Base-by-base conservation (phyloP, 768 basidiomycete species). In the Amanita muscaria region DNA sequence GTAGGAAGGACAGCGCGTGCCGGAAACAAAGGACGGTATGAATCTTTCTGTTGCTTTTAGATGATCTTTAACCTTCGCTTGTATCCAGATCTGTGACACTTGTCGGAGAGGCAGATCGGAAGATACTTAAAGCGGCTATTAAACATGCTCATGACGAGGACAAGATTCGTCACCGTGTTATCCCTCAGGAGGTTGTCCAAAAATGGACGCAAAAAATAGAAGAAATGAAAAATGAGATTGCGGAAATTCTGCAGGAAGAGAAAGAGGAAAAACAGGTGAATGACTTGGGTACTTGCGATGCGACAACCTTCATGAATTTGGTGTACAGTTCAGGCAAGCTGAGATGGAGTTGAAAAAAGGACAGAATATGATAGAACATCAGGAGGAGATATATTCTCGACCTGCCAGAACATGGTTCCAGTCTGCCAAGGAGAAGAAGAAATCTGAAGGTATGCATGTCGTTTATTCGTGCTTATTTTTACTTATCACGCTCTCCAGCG, bases 321-420 rank as follows among this genome's bases (percentile, higher is more conserved):
- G 10, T 16, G 7, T 34, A 24, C 50, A 94, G 89, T 63, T 96
- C 39, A 80, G 88, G 40, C 78, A 75, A 59, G 94, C 89, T 11
- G 94, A 99, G 62, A 96, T 98, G 92, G 89, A 98, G 61, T 57
- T 99, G 21, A 81, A 74, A 52, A 99, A 97, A 61, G 89, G 92
- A 16, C 77, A 94, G 64, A 99, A 99, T 60, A 80, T 98, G 73
- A 78, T 97, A 39, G 85, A 96, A 59, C 90, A 98, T 51, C 77
- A 88, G 62, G 77, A 72, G 9, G 94, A 98, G 66, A 99, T 99
- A 53, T 88, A 80, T 61, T 83, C 88, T 16, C 73, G 93, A 47
- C 96, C 96, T 4, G 90, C 91, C 14, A 76, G 94, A 54, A 97
- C 92, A n/a, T 99, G 96, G 96, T 99, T 99, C 74, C 96, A 97